These are phyloP conservation scores for Leishmania guyanensis DNA, from an alignment of 208 protist genomes.

Conservation along the genomic window DNA sequence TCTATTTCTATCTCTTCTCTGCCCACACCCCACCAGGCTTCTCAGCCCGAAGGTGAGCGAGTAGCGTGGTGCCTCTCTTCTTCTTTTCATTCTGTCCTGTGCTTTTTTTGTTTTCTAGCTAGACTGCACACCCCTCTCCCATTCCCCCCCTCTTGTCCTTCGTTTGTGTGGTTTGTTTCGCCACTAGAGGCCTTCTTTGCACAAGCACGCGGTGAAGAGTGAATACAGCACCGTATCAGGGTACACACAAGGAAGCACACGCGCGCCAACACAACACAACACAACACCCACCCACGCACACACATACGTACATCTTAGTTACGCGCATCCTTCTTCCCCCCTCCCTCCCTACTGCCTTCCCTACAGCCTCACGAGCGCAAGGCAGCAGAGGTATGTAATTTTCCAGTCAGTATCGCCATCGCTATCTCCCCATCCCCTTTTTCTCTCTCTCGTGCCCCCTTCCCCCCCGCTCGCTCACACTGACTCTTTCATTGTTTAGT, in stretches of 20 bases:
- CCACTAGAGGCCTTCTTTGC: neutral
- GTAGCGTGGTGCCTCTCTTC: neutral
- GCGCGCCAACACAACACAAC: neutral
- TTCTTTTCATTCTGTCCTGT: neutral
- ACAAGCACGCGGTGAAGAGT: neutral
- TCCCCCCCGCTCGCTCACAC: neutral
- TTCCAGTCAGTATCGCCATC: neutral
- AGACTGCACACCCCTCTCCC: slow-evolving; percentile 1
- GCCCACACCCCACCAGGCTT: neutral
- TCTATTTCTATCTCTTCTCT: neutral
- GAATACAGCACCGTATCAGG: slow-evolving; percentile 1
- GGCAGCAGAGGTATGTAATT: neutral
- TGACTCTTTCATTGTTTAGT: neutral
- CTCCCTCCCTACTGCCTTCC: neutral
- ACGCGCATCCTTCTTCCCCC: neutral
- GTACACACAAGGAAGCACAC: neutral
- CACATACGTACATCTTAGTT: neutral
- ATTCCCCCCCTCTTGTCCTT: neutral
- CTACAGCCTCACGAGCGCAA: neutral
- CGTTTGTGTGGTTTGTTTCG: neutral
- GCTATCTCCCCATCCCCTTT: neutral
- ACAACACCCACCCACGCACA: neutral
- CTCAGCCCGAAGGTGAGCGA: neutral
- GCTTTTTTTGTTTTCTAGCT: neutral
- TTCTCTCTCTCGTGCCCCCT: neutral